Percentiles rank a stretch among this genome's conserved stretches.
These are phyloP conservation scores for Podaxis mareebaensis DNA, from an alignment of 768 basidiomycete genomes.

Conservation along the genomic window DNA sequence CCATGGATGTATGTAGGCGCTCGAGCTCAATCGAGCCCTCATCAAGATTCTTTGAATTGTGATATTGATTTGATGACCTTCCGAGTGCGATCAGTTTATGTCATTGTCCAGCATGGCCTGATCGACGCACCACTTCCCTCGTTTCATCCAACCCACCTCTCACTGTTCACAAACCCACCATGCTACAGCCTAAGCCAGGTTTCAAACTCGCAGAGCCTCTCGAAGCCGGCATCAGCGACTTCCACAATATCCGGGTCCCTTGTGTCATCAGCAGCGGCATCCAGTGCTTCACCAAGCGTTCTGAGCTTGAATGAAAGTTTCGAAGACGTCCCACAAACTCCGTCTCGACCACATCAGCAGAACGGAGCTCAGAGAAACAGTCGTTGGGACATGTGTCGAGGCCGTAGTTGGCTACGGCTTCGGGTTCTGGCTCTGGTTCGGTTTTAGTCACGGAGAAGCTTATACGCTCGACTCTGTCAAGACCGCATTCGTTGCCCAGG, in stretches of 20 bases:
- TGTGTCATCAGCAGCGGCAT: neutral
- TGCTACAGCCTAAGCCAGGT: neutral
- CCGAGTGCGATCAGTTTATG: neutral
- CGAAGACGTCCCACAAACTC: neutral
- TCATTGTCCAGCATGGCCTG: neutral
- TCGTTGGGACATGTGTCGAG: neutral
- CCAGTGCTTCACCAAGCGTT: neutral
- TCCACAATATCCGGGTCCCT: neutral
- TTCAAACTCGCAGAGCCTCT: neutral
- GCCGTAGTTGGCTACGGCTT: neutral
- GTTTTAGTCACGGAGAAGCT: neutral
- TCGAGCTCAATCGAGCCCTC: no score
- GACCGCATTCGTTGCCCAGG: constrained; percentile 49
- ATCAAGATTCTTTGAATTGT: no score
- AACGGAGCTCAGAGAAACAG: neutral
- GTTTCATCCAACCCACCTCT: no score
- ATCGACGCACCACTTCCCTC: neutral
- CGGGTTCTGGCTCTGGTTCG: neutral
- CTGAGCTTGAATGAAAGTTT: constrained; percentile 8
- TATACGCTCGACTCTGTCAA: constrained; percentile 26
- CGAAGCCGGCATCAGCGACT: constrained; percentile 14
- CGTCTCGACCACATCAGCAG: neutral
- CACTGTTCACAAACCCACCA: neutral
- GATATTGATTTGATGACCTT: neutral
- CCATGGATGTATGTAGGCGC: no score